Evolutionary conservation across 2,329 filamentous ascomycete species (phyloP).

Genomic region (Paraphoma sp.): DNA sequence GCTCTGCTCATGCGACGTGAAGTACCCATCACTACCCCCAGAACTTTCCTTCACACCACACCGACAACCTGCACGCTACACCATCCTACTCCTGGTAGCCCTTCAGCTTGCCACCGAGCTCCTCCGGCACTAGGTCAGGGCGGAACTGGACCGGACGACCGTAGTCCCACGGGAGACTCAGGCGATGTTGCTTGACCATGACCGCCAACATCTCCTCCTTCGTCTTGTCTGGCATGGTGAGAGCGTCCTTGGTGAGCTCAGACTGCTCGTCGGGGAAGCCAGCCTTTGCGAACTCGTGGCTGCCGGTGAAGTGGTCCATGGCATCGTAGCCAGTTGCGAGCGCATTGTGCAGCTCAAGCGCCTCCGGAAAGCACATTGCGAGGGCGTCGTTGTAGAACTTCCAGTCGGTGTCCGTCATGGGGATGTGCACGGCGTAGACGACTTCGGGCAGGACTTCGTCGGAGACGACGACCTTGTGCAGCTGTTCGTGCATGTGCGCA

Average conservation of each 20-base stretch:
- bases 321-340: neutral
- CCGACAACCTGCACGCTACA: neutral
- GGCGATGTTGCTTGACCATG: neutral
- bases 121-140: neutral
- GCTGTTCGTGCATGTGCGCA: conserved; percentile 9
- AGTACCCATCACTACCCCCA: neutral
- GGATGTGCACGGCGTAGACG: conserved; percentile 17
- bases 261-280: neutral
- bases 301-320: neutral
- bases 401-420: conserved; percentile 19
- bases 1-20: neutral
- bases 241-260: neutral
- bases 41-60: neutral
- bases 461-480: conserved; percentile 4
- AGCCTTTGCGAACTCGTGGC: neutral
- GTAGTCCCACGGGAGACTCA: neutral
- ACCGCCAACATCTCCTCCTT: neutral
- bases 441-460: conserved; percentile 16
- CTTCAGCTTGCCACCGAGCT: neutral
- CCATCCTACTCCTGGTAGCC: neutral
- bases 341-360: conserved; percentile 11
- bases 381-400: conserved; percentile 15
- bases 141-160: neutral
- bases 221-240: neutral
- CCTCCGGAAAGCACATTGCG: conserved; percentile 6